Conservation (phyloP, 2,329 filamentous ascomycete genomes). For the Dactylellina haptotyla region DNA sequence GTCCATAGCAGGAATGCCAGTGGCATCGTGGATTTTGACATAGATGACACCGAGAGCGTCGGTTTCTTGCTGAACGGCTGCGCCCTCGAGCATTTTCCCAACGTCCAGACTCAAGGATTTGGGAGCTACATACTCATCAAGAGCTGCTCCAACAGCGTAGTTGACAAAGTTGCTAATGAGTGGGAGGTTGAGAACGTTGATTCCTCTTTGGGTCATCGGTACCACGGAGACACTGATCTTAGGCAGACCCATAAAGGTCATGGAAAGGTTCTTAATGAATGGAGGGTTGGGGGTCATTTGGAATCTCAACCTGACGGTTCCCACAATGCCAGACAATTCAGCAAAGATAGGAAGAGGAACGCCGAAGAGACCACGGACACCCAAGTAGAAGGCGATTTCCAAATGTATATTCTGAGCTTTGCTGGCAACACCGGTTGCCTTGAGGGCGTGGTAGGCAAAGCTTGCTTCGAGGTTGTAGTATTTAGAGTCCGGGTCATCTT, state of each 20-base stretch:
- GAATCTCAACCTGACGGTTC: slow-evolving; percentile 82
- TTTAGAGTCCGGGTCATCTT: slow-evolving; percentile 60
- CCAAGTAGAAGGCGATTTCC: slow-evolving; percentile 93
- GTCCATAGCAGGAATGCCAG: slow-evolving; percentile 91
- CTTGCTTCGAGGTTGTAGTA: slow-evolving; percentile 93
- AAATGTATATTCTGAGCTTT: slow-evolving; percentile 97
- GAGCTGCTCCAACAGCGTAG: slow-evolving; percentile 87
- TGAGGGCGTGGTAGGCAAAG: slow-evolving; percentile 84
- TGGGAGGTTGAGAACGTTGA: slow-evolving; percentile 90
- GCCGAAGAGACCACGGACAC: slow-evolving; percentile 86
- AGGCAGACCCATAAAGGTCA: slow-evolving; percentile 92
- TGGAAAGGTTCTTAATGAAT: slow-evolving; percentile 89
- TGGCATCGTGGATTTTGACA: slow-evolving; percentile 87
- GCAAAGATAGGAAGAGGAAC: slow-evolving; percentile 78
- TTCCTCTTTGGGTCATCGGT: slow-evolving; percentile 82
- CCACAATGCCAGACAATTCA: slow-evolving; percentile 88
- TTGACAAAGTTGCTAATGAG: slow-evolving; percentile 97
- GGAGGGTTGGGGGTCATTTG: slow-evolving; percentile 90
- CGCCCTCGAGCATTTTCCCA: slow-evolving; percentile 87
- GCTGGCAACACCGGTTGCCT: slow-evolving; percentile 78
- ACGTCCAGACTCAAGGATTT: slow-evolving; percentile 91
- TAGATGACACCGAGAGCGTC: slow-evolving; percentile 88
- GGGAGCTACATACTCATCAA: slow-evolving; percentile 90
- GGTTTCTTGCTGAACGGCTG: slow-evolving; percentile 90
- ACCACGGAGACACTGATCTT: slow-evolving; percentile 89